Percentiles rank a stretch among this genome's conserved stretches.
Conservation (phyloP, 768 basidiomycete species). For the Phylloporus arenicola region DNA sequence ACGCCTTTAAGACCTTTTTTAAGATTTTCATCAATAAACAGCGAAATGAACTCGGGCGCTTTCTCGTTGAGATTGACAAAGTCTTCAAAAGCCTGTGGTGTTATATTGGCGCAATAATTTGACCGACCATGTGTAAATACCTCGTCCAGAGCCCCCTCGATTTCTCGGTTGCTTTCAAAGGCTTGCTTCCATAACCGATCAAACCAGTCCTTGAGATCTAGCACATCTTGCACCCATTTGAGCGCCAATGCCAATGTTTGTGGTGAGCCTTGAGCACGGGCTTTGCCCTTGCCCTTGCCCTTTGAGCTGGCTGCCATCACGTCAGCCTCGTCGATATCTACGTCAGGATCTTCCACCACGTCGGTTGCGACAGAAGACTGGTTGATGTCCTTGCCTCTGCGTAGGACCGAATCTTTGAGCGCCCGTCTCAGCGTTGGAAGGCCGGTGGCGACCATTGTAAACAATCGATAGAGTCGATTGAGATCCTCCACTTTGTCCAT, state of each 20-base stretch:
- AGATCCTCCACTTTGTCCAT: constrained; percentile 71
- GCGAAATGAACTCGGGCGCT: constrained; percentile 89
- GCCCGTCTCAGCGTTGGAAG: constrained; percentile 56
- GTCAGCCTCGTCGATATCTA: constrained; percentile 33
- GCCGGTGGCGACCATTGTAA: constrained; percentile 61
- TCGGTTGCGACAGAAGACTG: constrained; percentile 45
- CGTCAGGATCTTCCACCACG: constrained; percentile 30
- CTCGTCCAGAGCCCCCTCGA: constrained; percentile 82
- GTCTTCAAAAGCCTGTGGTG: constrained; percentile 75
- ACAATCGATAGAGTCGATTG: constrained; percentile 73
- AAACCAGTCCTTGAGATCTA: constrained; percentile 89
- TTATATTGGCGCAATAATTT: constrained; percentile 1
- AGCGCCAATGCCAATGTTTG: constrained; percentile 58
- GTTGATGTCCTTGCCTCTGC: constrained; percentile 78
- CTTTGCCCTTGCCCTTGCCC: constrained; percentile 55
- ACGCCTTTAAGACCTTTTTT: constrained; percentile 94
- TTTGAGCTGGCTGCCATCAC: constrained; percentile 32
- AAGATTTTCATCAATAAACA: constrained; percentile 95
- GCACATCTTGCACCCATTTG: constrained; percentile 89
- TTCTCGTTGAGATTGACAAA: constrained; percentile 88
- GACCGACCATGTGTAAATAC: constrained; percentile 37
- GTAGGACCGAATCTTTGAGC: constrained; percentile 65
- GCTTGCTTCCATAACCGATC: constrained; percentile 67
- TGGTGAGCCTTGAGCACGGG: constrained; percentile 36
- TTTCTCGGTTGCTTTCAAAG: constrained; percentile 64